Percentiles rank a stretch among this genome's conserved stretches.
Conservation (phyloP, 1,284 basidiomycete genomes). For the Pulveroboletus sp. region DNA sequence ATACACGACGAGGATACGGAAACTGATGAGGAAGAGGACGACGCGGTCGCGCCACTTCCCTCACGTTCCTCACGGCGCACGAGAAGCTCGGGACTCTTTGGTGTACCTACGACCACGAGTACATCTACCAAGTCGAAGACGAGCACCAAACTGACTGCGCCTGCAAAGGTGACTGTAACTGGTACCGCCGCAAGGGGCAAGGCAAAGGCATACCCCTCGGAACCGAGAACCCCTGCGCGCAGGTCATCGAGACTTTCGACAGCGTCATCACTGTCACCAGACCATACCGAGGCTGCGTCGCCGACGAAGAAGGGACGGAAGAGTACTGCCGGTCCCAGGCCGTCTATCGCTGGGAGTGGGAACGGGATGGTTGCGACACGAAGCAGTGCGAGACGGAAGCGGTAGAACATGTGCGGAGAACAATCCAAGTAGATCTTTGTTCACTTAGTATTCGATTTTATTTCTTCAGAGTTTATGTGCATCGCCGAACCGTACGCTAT, state of each 20-base stretch:
- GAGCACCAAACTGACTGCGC: neutral
- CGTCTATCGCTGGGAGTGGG: constrained; percentile 6
- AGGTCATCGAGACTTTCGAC: constrained; percentile 35
- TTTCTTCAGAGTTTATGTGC: neutral
- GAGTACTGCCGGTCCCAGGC: constrained; percentile 14
- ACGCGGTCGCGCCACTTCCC: constrained; percentile 54
- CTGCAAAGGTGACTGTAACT: neutral
- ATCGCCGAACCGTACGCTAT: neutral
- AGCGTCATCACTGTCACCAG: constrained; percentile 32
- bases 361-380: constrained; percentile 23
- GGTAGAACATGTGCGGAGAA: constrained; percentile 6
- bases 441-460: neutral
- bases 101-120: neutral
- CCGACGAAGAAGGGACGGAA: constrained; percentile 30
- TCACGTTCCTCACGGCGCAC: constrained; percentile 33
- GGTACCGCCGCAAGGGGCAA: constrained; percentile 14
- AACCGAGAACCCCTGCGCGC: constrained; percentile 30
- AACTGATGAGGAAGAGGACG: constrained; percentile 43
- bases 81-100: constrained; percentile 23
- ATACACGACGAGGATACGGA: constrained; percentile 27
- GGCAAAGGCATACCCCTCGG: constrained; percentile 18
- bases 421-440: neutral
- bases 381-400: constrained; percentile 33
- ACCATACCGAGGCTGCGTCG: constrained; percentile 21
- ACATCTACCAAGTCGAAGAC: constrained; percentile 15